Base-by-base conservation (phyloP, 192 early-diverging fungal genomes). In the Backusella tarrabulga region DNA sequence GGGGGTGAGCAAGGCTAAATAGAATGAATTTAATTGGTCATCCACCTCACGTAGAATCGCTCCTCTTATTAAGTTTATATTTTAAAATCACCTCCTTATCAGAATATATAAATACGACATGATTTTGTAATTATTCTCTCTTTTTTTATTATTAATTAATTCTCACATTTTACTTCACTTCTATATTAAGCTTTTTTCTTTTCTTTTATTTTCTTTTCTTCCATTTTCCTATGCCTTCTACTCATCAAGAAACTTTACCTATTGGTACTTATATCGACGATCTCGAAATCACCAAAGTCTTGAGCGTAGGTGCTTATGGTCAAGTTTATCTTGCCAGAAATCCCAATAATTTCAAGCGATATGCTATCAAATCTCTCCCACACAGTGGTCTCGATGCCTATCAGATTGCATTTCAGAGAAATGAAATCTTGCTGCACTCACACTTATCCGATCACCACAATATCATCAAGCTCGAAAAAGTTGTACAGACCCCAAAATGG, bases 251-350 rank as follows among this genome's bases (percentile, higher is more conserved):
- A 63, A 63, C 56, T 29, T 34, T 77, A 41, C 69, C 76, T 21
- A 76, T 81, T 32, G 80, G 83, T 21, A 76, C 32, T 42, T 44
- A 34, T 38, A 76, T 89, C 44, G 85, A 87, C 34, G 76, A 81
- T 74, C 67, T 87, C 1, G 81, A 87, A n/a, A 79, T 89, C 5
- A 69, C 83, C 26, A 76, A 84, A 23, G 82, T 92, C 42, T 83
- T 95, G 17, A 92, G 93, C 63, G 80, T 87, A 63, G 93, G 93
- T 66, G 91, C 92, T 4, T 95, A 92, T 68, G 93, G 92, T 26
- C 88, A 90, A 3, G 93, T 95, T 21, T 93, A 93, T 79, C 77
- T 90, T 67, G 93, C 90, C 46, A 85, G 83, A 76, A 80, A 91
- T 76, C 78, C 81, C 72, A 81, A 78, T 12, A 90, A 82, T 80